Base-by-base conservation (phyloP, 2,329 filamentous ascomycete genomes). In the Catunica adiposa region DNA sequence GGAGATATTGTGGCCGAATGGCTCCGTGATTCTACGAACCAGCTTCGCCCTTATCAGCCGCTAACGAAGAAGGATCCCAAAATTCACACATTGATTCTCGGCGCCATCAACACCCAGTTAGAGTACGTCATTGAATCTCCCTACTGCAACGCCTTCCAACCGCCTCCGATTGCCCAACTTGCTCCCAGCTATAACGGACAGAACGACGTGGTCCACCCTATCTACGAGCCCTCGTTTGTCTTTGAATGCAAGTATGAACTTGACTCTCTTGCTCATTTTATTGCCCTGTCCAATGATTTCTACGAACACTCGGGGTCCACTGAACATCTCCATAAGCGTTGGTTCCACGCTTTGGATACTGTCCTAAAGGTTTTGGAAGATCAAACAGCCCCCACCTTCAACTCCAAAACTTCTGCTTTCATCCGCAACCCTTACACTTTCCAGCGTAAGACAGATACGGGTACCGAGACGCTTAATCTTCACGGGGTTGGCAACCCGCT, bases 181-280 rank as follows among this genome's bases (percentile, higher is more conserved):
- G 70, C 75, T 2, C 73, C 83, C 4, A 83, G 82, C 15, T 76
- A 78, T 62, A 95, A 90, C 63, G 86, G 86, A 2, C 86, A 95
- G 66, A 78, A 83, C 20, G 92, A 98, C 64, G 69, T 66, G 7
- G 92, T 98, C 0, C 88, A 95, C 63, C 92, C 92, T 0, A 74
- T 75, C 0, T 97, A 94, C 65, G 89, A 97, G 64, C 84, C 84
- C 0, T 79, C 75, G 0, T 78, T 82, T 51, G 92, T 98, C 2
- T 98, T 96, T 61, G 92, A 98, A 69, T 98, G 92, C 78, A 98
- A 98, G 70, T 98, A 97, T 69, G 92, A 98, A 71, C 80, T 98
- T 22, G 92, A 98, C 69, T 96, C 89, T 7, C 75, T 98, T 0
- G 92, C 89, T 0, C 84, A 94, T 65, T 98, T 98, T 67, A 76